phyloP scores from a whole-genome alignment of 2,329 filamentous ascomycete genomes.

The Colletotrichum godetiae region DNA sequence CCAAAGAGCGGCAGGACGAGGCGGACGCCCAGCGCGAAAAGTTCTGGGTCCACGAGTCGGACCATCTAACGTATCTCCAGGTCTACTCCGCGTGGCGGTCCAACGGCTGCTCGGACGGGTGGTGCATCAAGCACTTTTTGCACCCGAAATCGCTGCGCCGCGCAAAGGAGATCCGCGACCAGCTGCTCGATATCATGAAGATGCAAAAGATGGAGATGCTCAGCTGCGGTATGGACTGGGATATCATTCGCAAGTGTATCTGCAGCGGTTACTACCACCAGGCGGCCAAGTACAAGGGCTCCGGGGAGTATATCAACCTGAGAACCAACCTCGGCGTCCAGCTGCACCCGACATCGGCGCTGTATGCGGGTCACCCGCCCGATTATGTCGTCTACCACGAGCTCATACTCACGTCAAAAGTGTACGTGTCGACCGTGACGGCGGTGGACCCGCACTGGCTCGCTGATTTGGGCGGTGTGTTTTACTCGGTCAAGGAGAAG shows the following conservation, averaged over 20 bases:
- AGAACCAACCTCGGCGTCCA: constrained; percentile 94
- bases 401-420: constrained; percentile 93
- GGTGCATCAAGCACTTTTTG: constrained; percentile 93
- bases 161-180: constrained; percentile 93
- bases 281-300: constrained; percentile 93
- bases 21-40: constrained; percentile 96
- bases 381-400: constrained; percentile 99
- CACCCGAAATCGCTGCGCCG: constrained; percentile 94
- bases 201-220: constrained; percentile 90
- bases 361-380: constrained; percentile 94
- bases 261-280: constrained; percentile 99
- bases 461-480: constrained; percentile 94
- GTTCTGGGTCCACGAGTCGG: constrained; percentile 97
- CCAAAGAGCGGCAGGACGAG: constrained; percentile 96
- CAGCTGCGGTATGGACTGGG: constrained; percentile 97
- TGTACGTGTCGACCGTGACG: constrained; percentile 98
- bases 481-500: constrained; percentile 98
- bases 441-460: constrained; percentile 97
- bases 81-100: constrained; percentile 96
- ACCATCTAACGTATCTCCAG: constrained; percentile 94
- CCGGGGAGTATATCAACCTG: constrained; percentile 97
- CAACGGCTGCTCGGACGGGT: constrained; percentile 89
- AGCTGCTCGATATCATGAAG: constrained; percentile 93
- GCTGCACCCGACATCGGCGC: constrained; percentile 90
- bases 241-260: constrained; percentile 94